Percentiles rank a stretch among this genome's conserved stretches.
These are phyloP conservation scores for Paracorniculantispora psalliotae DNA, from an alignment of 2,329 filamentous ascomycete genomes.

Conservation along the genomic window DNA sequence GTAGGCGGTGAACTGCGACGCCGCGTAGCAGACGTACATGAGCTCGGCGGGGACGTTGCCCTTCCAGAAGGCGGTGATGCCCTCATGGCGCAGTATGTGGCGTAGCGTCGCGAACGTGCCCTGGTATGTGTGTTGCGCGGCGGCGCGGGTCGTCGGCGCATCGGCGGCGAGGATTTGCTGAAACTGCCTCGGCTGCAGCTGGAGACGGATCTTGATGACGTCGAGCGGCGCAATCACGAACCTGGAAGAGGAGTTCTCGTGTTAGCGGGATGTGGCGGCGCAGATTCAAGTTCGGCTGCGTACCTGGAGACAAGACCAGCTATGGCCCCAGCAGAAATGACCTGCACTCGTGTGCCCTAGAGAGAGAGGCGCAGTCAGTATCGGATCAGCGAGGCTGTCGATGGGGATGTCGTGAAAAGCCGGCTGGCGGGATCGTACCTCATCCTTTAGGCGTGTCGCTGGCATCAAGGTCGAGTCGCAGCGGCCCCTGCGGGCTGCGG, in stretches of 20 bases:
- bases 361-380: constrained; percentile 1
- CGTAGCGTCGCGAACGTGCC: constrained; percentile 72
- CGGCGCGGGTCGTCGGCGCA: constrained; percentile 27
- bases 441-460: constrained; percentile 52
- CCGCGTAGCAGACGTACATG: constrained; percentile 88
- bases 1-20: constrained; percentile 86
- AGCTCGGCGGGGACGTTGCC: constrained; percentile 94
- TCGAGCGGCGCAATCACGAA: constrained; percentile 95
- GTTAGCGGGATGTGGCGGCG: constrained; percentile 14
- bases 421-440: constrained; percentile 34
- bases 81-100: constrained; percentile 75
- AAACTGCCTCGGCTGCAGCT: constrained; percentile 83
- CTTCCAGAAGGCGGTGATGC: constrained; percentile 87
- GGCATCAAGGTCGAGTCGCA: constrained; percentile 34
- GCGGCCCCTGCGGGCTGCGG: not conserved
- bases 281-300: constrained; percentile 9
- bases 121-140: constrained; percentile 53
- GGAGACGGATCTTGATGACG: constrained; percentile 95
- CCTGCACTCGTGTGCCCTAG: constrained; percentile 52
- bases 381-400: not conserved
- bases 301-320: constrained; percentile 88
- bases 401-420: not conserved
- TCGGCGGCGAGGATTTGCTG: constrained; percentile 62
- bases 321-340: constrained; percentile 51
- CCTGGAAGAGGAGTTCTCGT: constrained; percentile 36